A percentile compares a stretch with the other conserved stretches of the same genome.
Evolutionary conservation across 1,284 basidiomycete species (phyloP).

Genomic region (Malassezia furfur): DNA sequence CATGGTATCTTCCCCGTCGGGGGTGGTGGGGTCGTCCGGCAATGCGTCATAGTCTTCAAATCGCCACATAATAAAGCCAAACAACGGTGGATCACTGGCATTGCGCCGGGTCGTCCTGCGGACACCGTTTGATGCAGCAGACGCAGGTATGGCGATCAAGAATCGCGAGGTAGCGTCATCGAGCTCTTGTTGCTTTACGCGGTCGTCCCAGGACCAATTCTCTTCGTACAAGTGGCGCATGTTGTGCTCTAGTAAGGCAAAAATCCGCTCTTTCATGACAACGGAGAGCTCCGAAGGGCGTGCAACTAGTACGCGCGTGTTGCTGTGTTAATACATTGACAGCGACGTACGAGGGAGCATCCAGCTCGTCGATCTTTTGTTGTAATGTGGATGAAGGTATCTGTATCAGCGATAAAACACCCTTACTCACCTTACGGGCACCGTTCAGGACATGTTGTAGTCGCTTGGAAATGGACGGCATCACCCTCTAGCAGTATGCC

Average conservation of each 20-base stretch:
- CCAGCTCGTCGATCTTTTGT: not conserved
- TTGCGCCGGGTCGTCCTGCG: not conserved
- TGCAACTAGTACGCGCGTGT: not conserved
- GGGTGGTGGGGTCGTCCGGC: not conserved
- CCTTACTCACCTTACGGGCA: not conserved
- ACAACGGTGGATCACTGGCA: not conserved
- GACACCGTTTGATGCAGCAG: not conserved
- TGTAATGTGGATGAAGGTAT: not conserved
- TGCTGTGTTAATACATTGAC: not conserved
- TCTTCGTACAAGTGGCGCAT: constrained; percentile 11
- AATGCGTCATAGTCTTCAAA: constrained; percentile 10
- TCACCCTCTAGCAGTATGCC: too few relatives aligned
- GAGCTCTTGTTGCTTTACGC: constrained; percentile 7
- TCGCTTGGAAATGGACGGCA: too few relatives aligned
- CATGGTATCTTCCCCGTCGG: not conserved
- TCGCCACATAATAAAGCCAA: constrained; percentile 17
- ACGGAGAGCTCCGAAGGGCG: constrained; percentile 2
- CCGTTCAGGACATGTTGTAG: not conserved
- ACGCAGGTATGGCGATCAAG: constrained; percentile 3
- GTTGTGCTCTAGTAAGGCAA: constrained; percentile 9
- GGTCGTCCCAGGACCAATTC: not conserved
- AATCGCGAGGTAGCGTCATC: constrained; percentile 2
- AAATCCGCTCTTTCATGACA: not conserved
- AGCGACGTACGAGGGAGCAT: too few relatives aligned
- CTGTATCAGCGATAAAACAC: not conserved